Conservation (phyloP, 1,284 basidiomycete genomes). For the Porogramme epimiltina region DNA sequence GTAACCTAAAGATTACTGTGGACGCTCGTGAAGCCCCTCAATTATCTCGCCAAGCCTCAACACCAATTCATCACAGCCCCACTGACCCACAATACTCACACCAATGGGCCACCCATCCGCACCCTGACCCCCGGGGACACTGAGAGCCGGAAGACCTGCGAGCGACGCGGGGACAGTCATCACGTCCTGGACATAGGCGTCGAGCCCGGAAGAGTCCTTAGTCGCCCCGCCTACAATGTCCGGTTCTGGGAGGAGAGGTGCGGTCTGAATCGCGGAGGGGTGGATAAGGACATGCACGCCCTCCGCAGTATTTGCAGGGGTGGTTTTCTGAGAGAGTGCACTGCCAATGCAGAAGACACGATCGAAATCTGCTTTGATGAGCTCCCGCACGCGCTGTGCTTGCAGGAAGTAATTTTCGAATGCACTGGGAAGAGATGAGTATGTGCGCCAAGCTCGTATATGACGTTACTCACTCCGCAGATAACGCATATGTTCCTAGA, state of each 20-base stretch:
- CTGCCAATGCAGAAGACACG: constrained; percentile 62
- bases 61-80: constrained; percentile 81
- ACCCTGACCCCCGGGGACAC: constrained; percentile 60
- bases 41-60: constrained; percentile 52
- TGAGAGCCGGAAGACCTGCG: constrained; percentile 85
- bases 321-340: constrained; percentile 34
- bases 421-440: constrained; percentile 53
- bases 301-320: constrained; percentile 9
- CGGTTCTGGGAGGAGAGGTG: constrained; percentile 53
- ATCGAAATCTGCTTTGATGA: constrained; percentile 78
- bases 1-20: too few relatives aligned
- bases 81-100: constrained; percentile 84
- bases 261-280: constrained; percentile 81
- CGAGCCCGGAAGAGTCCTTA: constrained; percentile 39
- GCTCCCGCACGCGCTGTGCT: constrained; percentile 79
- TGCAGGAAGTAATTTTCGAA: constrained; percentile 97
- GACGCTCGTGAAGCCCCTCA: too few relatives aligned
- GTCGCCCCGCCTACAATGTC: too few relatives aligned
- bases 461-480: constrained; percentile 72
- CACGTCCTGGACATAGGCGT: constrained; percentile 87
- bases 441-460: not conserved
- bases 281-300: constrained; percentile 85
- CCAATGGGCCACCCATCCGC: constrained; percentile 85
- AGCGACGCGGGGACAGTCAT: constrained; percentile 91
- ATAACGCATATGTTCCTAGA: constrained; percentile 91